Base-by-base conservation (phyloP, 768 basidiomycete genomes). In the Daedalea quercina region DNA sequence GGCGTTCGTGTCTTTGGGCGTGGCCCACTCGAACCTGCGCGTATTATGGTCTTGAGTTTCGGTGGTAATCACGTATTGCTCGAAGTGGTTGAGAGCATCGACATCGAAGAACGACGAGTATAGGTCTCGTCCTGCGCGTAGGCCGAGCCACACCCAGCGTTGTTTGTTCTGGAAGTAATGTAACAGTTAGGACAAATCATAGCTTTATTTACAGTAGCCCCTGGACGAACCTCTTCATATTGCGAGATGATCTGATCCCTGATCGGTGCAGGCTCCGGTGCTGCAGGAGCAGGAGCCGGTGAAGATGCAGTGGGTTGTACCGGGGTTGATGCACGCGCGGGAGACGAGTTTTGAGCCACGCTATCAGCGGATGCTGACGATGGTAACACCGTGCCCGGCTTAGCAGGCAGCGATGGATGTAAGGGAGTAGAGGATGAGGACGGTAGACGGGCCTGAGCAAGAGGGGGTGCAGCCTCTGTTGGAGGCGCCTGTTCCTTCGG, bases 21-120 rank as follows among this genome's bases (percentile, higher is more conserved):
- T n/a, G n/a, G 28, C 28, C 28, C 4, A 6, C 6, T 11, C 11
- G 28, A 31, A 31, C 28, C 11, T 31, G 28, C 28, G 28, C 11
- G 50, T 42, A 9, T 11, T n/a, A 47, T 57, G 55, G 9, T 53
- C 44, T 33, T 24, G 33, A 46, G 53, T 6, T 11, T 31, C 28
- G 28, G 11, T 57, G 28, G 53, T 57, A 54, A 62, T 67, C 20
- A 69, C 68, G 54, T 65, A 66, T 26, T 65, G 62, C n/a, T 61
- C 64, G 28, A 70, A 63, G 28, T 56, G 53, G 6, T 62, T 44
- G 55, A 94, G 71, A 6, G 81, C 82, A 17, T 87, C 88, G 55
- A 91, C 90, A 70, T 81, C 85, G n/a, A 82, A 78, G 57, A 93
- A 92, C 56, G 84, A 80, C 37, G 91, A 65, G 65, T 91, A 72